Conservation (phyloP, 805 yeast species). For the Metschnikowia hibisci region DNA sequence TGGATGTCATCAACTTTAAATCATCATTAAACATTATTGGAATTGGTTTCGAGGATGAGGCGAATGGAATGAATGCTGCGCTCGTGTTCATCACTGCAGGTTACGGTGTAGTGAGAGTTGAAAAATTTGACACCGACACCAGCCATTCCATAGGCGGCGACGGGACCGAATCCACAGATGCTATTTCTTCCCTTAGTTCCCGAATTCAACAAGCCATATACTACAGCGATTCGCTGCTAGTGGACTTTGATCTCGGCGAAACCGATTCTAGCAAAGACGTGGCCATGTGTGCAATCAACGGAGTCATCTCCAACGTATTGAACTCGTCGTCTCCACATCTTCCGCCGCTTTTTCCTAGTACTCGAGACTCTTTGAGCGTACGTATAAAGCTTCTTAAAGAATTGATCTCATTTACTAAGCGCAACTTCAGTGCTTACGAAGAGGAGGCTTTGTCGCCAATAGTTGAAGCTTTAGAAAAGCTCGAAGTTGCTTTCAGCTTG, state of each 20-base stretch:
- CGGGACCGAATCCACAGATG: conserved; percentile 20
- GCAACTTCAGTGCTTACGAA: conserved; percentile 43
- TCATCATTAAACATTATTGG: conserved; percentile 53
- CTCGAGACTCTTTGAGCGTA: conserved; percentile 47
- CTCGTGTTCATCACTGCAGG: conserved; percentile 46
- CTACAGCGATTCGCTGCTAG: conserved; percentile 46
- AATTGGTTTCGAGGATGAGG: conserved; percentile 47
- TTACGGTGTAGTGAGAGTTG: conserved; percentile 61
- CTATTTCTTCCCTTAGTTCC: conserved; percentile 49
- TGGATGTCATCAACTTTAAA: conserved; percentile 66
- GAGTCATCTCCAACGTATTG: conserved; percentile 54
- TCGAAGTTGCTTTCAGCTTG: conserved; percentile 44
- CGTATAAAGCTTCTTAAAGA: conserved; percentile 44
- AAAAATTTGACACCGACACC: conserved; percentile 33
- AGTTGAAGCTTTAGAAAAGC: conserved; percentile 31
- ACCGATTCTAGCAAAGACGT: conserved; percentile 21
- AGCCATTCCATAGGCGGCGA: conserved; percentile 14
- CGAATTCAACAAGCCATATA: conserved; percentile 84
- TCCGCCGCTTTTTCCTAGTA: conserved; percentile 49
- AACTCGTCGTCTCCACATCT: conserved; percentile 53
- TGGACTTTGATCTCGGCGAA: conserved; percentile 45
- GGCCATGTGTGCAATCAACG: conserved; percentile 37
- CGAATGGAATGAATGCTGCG: conserved; percentile 39
- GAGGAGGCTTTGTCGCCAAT: conserved; percentile 35
- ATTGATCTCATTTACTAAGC: conserved; percentile 42